Evolutionary conservation across 768 basidiomycete species (phyloP).

Genomic region (Sporobolomyces phaffii): DNA sequence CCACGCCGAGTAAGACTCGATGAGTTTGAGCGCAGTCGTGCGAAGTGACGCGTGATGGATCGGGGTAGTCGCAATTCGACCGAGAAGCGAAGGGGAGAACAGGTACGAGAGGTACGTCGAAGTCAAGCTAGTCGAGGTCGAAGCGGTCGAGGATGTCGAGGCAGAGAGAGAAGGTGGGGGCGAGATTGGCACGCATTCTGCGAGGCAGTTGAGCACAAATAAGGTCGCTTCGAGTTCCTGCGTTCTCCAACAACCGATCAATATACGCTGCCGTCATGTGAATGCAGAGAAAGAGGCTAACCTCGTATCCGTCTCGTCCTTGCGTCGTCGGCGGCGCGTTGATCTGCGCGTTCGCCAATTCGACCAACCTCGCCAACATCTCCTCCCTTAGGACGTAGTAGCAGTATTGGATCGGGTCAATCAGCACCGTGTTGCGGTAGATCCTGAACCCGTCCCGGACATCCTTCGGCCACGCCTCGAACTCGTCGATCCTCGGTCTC

Average conservation of each 20-base stretch:
- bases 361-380: slow-evolving; percentile 45
- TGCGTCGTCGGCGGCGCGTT: slow-evolving; percentile 35
- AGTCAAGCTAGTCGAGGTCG: slow-evolving; percentile 51
- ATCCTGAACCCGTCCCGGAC: slow-evolving; percentile 33
- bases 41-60: slow-evolving; percentile 60
- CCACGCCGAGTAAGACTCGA: slow-evolving; percentile 43
- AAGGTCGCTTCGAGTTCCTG: slow-evolving; percentile 49
- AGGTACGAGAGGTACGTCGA: slow-evolving; percentile 57
- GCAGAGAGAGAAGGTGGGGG: neutral
- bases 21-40: slow-evolving; percentile 45
- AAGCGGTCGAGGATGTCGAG: slow-evolving; percentile 43
- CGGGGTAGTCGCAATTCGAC: slow-evolving; percentile 55
- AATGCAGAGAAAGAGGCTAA: neutral
- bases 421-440: slow-evolving; percentile 32
- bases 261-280: too few species aligned
- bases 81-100: slow-evolving; percentile 58
- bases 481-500: slow-evolving; percentile 20
- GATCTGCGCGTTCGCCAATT: slow-evolving; percentile 35
- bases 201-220: slow-evolving; percentile 46
- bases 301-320: slow-evolving; percentile 23
- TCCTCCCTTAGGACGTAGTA: slow-evolving; percentile 49
- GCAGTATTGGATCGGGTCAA: slow-evolving; percentile 38
- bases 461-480: slow-evolving; percentile 37
- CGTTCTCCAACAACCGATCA: too few species aligned
- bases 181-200: slow-evolving; percentile 48